Conservation (phyloP, 371 early-diverging fungal species). For the Sporodiniella umbellata region DNA sequence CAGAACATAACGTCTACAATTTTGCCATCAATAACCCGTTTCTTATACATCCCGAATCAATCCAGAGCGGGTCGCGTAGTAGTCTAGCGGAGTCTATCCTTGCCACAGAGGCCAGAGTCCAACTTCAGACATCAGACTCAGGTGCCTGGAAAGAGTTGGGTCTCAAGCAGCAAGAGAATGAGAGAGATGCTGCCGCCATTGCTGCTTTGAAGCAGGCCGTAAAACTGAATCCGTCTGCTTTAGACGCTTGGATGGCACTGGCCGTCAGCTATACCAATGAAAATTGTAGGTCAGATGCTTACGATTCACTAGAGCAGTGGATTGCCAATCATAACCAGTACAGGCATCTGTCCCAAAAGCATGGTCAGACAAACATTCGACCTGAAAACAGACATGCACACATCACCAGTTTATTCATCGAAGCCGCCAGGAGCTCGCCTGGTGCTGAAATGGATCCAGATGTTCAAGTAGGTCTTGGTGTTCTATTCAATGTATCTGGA, state of each 20-base stretch:
- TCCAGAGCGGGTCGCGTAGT: slow-evolving; percentile 51
- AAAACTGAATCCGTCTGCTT: slow-evolving; percentile 57
- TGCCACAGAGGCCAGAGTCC: slow-evolving; percentile 91
- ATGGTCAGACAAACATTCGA: slow-evolving; percentile 1
- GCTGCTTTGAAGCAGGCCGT: slow-evolving; percentile 78
- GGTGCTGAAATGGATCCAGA: slow-evolving; percentile 77
- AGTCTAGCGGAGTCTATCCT: slow-evolving; percentile 82
- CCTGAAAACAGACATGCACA: slow-evolving; percentile 51
- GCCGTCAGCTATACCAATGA: slow-evolving; percentile 93
- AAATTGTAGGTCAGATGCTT: slow-evolving; percentile 71
- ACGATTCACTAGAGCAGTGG: slow-evolving; percentile 85
- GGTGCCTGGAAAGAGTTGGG: slow-evolving; percentile 82
- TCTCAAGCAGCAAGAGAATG: slow-evolving; percentile 87
- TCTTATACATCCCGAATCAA: slow-evolving; percentile 38
- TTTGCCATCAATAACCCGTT: slow-evolving; percentile 84
- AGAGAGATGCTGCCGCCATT: slow-evolving; percentile 85
- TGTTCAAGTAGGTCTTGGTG: slow-evolving; percentile 88
- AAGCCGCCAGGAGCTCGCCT: slow-evolving; percentile 65
- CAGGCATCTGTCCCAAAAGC: slow-evolving; percentile 11
- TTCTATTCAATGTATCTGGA: slow-evolving; percentile 80
- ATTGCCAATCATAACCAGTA: slow-evolving; percentile 67
- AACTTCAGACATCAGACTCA: slow-evolving; percentile 75
- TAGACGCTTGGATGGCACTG: slow-evolving; percentile 77
- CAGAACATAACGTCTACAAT: slow-evolving; percentile 68
- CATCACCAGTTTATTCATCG: slow-evolving; percentile 68